Percentiles rank a stretch among this genome's conserved stretches.
phyloP scores from a whole-genome alignment of 2,329 filamentous ascomycete genomes.

The Decorospora gaudefroyi region DNA sequence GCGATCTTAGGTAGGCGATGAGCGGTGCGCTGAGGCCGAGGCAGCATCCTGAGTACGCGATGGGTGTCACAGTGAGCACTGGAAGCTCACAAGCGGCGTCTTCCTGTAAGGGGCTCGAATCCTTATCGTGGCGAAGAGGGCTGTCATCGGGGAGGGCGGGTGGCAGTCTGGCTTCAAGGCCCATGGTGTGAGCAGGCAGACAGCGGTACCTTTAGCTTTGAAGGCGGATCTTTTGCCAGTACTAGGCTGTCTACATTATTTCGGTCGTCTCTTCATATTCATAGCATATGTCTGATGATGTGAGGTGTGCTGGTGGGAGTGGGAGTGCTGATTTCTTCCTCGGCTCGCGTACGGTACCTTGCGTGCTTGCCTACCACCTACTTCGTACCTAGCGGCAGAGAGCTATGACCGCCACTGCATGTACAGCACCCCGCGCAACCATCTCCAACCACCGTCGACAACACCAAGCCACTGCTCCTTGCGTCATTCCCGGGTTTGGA shows the following conservation, averaged over 20 bases:
- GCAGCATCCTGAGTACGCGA: slow-evolving; percentile 42
- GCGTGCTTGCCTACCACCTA: no score
- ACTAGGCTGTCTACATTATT: no score
- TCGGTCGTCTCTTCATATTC: neutral
- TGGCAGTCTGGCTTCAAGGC: slow-evolving; percentile 1
- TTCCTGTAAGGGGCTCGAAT: slow-evolving; percentile 3
- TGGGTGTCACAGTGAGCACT: slow-evolving; percentile 24
- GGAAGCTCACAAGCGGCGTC: slow-evolving; percentile 16
- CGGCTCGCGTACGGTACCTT: slow-evolving; percentile 1
- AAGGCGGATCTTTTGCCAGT: no score
- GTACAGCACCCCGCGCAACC: slow-evolving; percentile 13
- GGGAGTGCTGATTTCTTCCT: neutral
- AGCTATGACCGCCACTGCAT: slow-evolving; percentile 25
- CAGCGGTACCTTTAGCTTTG: no score
- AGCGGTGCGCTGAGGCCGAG: slow-evolving; percentile 43
- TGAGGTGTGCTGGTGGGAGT: neutral
- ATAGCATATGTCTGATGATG: neutral
- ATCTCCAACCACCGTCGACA: slow-evolving; percentile 11
- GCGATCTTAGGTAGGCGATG: slow-evolving; percentile 27
- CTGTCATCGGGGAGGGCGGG: neutral
- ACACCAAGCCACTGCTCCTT: slow-evolving; percentile 12
- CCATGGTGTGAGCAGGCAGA: neutral
- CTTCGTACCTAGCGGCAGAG: no score
- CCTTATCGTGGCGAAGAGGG: neutral
- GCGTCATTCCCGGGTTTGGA: slow-evolving; percentile 14